phyloP scores from a whole-genome alignment of 306 rosid genomes.

The Pyrus bretschneideri region DNA sequence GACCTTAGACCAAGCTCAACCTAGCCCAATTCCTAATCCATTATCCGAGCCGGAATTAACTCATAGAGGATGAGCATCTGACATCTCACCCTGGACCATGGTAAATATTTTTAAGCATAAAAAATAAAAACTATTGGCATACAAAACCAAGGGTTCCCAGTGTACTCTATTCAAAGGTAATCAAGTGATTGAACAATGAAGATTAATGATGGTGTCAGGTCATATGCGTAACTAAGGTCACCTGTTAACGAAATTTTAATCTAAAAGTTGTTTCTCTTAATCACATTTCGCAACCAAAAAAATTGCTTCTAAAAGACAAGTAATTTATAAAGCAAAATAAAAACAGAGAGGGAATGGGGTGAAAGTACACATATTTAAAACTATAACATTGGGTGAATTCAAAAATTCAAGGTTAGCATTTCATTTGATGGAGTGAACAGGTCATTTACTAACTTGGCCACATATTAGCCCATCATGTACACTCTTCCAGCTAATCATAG shows the following conservation, averaged over 20 bases:
- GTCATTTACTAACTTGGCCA: constrained; percentile 1
- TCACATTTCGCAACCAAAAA: neutral
- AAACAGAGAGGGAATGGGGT: neutral
- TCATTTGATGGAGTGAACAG: neutral
- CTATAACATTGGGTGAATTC: neutral
- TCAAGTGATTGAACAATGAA: neutral
- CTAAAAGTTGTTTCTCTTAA: neutral
- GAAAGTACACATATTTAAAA: neutral
- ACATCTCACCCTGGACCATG: neutral
- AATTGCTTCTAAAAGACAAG: neutral
- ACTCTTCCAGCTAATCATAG: constrained; percentile 5
- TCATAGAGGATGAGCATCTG: neutral
- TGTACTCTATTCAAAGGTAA: neutral
- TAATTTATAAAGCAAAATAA: neutral
- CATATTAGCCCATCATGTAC: constrained; percentile 6
- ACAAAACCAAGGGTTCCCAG: neutral
- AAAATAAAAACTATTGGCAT: neutral
- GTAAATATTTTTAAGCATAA: neutral
- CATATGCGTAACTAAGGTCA: neutral
- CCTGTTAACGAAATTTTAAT: neutral
- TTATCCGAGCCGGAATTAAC: neutral
- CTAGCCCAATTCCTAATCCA: neutral
- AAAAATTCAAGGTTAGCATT: neutral
- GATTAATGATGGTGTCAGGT: neutral
- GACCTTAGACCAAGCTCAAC: neutral